Conservation (phyloP, 139 green algal genomes). For the Ulvella scutata region DNA sequence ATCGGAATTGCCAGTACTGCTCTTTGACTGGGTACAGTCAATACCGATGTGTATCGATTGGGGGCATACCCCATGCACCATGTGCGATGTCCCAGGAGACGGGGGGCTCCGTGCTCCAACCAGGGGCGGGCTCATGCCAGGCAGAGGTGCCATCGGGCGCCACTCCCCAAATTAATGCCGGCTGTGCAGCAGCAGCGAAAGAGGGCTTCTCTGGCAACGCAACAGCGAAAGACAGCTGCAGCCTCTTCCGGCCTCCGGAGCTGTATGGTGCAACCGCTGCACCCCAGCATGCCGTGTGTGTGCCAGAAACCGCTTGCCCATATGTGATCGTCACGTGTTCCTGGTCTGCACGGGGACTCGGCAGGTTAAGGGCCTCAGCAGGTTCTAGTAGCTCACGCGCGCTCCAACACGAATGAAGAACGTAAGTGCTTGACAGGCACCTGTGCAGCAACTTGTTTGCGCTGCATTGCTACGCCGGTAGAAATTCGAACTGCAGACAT, state of each 20-base stretch:
- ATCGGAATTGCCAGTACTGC: no score
- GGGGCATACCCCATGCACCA: not conserved
- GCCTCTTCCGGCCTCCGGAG: not conserved
- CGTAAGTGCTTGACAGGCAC: not conserved
- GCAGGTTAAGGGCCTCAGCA: not conserved
- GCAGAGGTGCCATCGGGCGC: not conserved
- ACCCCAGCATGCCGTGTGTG: not conserved
- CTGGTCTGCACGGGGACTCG: not conserved
- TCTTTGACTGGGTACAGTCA: no score
- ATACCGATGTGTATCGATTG: no score
- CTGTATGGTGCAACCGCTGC: not conserved
- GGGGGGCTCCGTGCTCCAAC: not conserved
- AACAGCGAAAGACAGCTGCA: not conserved
- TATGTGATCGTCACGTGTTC: not conserved
- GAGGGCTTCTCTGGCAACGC: not conserved
- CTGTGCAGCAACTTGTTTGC: not conserved
- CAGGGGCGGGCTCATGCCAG: not conserved
- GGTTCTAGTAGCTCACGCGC: no score
- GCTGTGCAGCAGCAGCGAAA: not conserved
- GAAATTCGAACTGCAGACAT: no score
- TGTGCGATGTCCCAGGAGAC: not conserved
- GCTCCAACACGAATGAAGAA: no score
- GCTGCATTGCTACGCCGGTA: no score
- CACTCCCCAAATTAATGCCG: not conserved
- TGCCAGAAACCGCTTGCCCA: not conserved